Evolutionary conservation across 2,329 filamentous ascomycete genomes (phyloP).

Genomic region (Graphilbum fragrans): DNA sequence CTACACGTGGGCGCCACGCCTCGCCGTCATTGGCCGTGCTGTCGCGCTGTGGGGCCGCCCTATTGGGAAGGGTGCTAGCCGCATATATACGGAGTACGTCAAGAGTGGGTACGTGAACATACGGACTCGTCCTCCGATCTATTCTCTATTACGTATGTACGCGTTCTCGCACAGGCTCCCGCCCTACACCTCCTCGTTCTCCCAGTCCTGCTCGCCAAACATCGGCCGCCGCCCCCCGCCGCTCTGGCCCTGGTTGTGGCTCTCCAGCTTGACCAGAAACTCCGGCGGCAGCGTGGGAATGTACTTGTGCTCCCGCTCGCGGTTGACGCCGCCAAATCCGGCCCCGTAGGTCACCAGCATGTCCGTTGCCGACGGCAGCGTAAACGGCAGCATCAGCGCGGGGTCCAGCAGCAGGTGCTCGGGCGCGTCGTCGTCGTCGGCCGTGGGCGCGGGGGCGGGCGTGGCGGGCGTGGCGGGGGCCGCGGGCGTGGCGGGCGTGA

Average conservation of each 20-base stretch:
- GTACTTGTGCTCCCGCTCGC: slow-evolving; percentile 86
- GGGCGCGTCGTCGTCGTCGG: slow-evolving; percentile 55
- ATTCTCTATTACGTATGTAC: neutral
- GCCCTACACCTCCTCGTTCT: slow-evolving; percentile 41
- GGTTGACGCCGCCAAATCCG: slow-evolving; percentile 84
- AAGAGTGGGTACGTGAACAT: too few relatives aligned
- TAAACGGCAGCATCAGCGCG: slow-evolving; percentile 85
- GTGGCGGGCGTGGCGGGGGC: slow-evolving; percentile 12
- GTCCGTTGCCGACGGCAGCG: slow-evolving; percentile 89
- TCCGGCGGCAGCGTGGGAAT: slow-evolving; percentile 91
- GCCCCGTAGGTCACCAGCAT: slow-evolving; percentile 95
- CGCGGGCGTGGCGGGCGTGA: neutral
- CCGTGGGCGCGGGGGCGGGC: slow-evolving; percentile 24
- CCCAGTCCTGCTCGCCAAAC: slow-evolving; percentile 54
- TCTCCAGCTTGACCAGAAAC: slow-evolving; percentile 78
- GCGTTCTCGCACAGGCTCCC: neutral
- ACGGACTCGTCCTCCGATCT: neutral
- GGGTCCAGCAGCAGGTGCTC: slow-evolving; percentile 75
- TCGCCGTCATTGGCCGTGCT: too few relatives aligned
- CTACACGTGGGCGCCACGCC: too few relatives aligned
- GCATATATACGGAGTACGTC: too few relatives aligned
- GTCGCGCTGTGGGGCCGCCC: too few relatives aligned
- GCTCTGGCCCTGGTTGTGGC: slow-evolving; percentile 28
- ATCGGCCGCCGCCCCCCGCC: slow-evolving; percentile 34
- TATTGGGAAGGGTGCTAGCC: too few relatives aligned